Percentiles rank a stretch among this genome's conserved stretches.
Evolutionary conservation across 2,329 filamentous ascomycete species (phyloP).

Genomic region (Colletotrichum sp.): DNA sequence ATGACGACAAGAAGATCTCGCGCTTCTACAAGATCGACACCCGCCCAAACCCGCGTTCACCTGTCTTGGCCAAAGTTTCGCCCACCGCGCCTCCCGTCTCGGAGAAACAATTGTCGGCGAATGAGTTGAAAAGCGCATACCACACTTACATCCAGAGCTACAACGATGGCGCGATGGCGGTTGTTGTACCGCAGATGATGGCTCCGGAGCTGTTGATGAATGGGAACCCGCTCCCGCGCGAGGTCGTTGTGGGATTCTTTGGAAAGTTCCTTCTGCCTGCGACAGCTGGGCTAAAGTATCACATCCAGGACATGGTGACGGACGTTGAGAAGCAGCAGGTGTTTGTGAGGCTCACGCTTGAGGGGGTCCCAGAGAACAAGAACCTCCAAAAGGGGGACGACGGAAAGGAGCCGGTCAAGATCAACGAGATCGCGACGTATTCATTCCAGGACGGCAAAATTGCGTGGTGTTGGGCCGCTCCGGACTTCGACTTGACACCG

Average conservation of each 20-base stretch:
- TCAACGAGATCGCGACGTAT: neutral
- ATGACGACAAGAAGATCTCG: neutral
- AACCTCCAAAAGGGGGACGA: neutral
- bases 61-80: neutral
- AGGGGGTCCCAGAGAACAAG: neutral
- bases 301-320: neutral
- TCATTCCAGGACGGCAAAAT: neutral
- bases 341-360: neutral
- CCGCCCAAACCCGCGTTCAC: neutral
- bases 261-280: neutral
- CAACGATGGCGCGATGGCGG: neutral
- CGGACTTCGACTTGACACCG: neutral
- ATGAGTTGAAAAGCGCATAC: neutral
- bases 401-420: neutral
- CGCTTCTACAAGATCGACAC: neutral
- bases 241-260: neutral
- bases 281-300: neutral
- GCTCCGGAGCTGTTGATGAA: neutral
- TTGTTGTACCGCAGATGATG: neutral
- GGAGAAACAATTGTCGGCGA: neutral
- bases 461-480: neutral
- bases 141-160: neutral
- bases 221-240: neutral
- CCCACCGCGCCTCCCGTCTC: neutral
- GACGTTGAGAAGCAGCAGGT: constrained; percentile 5